Percentiles rank a stretch among this genome's conserved stretches.
Conservation (phyloP, 1,284 basidiomycete species). For the Chalciporus sp. region DNA sequence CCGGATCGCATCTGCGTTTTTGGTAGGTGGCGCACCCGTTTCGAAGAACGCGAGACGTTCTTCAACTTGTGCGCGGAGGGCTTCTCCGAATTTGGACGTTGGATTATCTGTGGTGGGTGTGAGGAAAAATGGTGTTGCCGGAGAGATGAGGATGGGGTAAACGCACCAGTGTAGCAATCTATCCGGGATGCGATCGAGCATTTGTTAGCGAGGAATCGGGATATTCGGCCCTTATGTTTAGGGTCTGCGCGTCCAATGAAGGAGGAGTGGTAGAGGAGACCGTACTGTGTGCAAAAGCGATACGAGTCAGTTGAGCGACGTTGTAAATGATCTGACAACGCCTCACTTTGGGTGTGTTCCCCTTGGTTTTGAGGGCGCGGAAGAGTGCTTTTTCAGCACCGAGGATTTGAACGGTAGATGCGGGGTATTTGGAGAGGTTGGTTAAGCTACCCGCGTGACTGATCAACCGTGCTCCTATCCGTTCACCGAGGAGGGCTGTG, state of each 20-base stretch:
- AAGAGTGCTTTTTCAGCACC: conserved; percentile 99
- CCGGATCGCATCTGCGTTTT: conserved; percentile 87
- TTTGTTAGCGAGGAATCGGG: conserved; percentile 98
- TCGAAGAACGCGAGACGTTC: conserved; percentile 97
- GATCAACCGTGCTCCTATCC: conserved; percentile 94
- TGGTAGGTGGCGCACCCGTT: conserved; percentile 79
- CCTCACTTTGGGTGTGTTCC: conserved; percentile 92
- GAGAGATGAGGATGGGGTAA: background rate
- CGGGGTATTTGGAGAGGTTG: conserved; percentile 97
- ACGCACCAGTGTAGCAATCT: conserved; percentile 90
- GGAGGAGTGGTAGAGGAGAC: conserved; percentile 90
- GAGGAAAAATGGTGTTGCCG: background rate
- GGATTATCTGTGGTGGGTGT: conserved; percentile 64
- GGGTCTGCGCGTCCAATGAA: conserved; percentile 96
- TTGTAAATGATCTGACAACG: too few species aligned
- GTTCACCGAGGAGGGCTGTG: conserved; percentile 92
- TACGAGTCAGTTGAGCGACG: background rate
- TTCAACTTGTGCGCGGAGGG: conserved; percentile 92
- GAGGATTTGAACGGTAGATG: conserved; percentile 96
- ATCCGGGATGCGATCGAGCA: conserved; percentile 98
- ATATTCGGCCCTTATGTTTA: conserved; percentile 98
- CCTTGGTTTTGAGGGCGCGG: conserved; percentile 97
- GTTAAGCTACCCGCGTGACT: conserved; percentile 97
- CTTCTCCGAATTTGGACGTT: conserved; percentile 94
- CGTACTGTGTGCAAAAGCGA: conserved; percentile 61